Evolutionary conservation across 2,329 filamentous ascomycete genomes (phyloP).

Genomic region (Pestalotiopsis sp.): DNA sequence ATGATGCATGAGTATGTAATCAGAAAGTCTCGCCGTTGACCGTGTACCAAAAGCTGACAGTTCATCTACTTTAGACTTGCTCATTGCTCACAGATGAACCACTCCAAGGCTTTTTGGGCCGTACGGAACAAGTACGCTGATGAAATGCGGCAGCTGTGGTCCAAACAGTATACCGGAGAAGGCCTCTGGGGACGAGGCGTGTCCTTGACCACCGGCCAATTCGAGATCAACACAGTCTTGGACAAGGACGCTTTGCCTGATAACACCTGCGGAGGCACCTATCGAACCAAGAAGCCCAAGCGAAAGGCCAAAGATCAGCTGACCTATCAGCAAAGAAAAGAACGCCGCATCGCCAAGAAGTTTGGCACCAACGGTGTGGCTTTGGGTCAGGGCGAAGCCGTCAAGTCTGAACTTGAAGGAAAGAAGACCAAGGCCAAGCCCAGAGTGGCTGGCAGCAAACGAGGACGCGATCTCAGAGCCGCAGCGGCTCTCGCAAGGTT

Average conservation of each 20-base stretch:
- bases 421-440: constrained; percentile 67
- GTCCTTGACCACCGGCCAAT: constrained; percentile 62
- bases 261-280: constrained; percentile 82
- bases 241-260: constrained; percentile 64
- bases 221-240: constrained; percentile 54
- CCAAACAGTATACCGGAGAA: constrained; percentile 73
- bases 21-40: not conserved
- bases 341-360: constrained; percentile 72
- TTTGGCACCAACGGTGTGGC: constrained; percentile 72
- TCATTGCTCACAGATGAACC: constrained; percentile 92
- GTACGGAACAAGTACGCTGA: constrained; percentile 74
- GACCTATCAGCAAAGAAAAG: constrained; percentile 73
- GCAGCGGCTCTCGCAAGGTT: constrained; percentile 78
- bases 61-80: constrained; percentile 57
- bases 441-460: constrained; percentile 72
- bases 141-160: constrained; percentile 73
- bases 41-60: not conserved
- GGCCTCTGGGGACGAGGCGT: constrained; percentile 81
- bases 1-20: constrained; percentile 79
- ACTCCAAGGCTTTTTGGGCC: constrained; percentile 79
- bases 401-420: constrained; percentile 68
- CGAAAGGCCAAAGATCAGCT: constrained; percentile 54
- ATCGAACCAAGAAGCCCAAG: constrained; percentile 62
- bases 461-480: constrained; percentile 75
- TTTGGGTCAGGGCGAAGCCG: constrained; percentile 69